These are phyloP conservation scores for Fraxinus cuspidata DNA, from an alignment of 257 asterid species.

Conservation along the genomic window DNA sequence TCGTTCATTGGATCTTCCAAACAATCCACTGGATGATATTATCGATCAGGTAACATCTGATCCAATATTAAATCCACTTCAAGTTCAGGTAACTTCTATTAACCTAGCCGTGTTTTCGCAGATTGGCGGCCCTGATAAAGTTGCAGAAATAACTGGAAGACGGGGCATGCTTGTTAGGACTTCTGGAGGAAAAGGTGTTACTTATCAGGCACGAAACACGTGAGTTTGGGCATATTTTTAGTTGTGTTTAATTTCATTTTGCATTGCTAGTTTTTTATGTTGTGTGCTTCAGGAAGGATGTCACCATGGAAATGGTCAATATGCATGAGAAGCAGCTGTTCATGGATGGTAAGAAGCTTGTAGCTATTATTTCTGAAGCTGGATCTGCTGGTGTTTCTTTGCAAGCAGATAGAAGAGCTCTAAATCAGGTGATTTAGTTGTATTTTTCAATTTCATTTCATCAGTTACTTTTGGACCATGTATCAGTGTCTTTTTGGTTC, in stretches of 20 bases:
- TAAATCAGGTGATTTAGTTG: conserved; percentile 70
- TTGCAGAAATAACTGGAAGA: conserved; percentile 97
- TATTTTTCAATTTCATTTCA: conserved; percentile 18
- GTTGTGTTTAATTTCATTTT: conserved; percentile 25
- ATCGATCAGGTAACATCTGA: conserved; percentile 74
- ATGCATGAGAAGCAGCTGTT: conserved; percentile 95
- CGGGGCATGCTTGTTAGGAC: conserved; percentile 94
- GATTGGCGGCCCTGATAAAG: conserved; percentile 98
- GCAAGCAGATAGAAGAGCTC: conserved; percentile 96
- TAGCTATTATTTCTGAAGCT: conserved; percentile 98
- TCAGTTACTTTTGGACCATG: conserved; percentile 20
- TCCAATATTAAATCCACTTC: conserved; percentile 8
- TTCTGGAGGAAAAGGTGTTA: conserved; percentile 91
- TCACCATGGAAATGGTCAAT: conserved; percentile 97
- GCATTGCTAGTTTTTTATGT: conserved; percentile 28
- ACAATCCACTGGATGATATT: conserved; percentile 97
- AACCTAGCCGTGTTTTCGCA: conserved; percentile 38
- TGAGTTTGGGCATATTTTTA: conserved; percentile 47
- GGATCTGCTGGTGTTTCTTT: conserved; percentile 99
- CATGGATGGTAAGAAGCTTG: conserved; percentile 90
- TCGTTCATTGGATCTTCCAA: conserved; percentile 92
- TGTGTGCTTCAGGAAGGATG: conserved; percentile 69
- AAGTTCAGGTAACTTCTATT: conserved; percentile 14
- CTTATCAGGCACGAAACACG: conserved; percentile 97
- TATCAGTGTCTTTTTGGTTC: conserved; percentile 23